phyloP scores from a whole-genome alignment of 441 rosid genomes.

The Pelargonium myrrhifolium region DNA sequence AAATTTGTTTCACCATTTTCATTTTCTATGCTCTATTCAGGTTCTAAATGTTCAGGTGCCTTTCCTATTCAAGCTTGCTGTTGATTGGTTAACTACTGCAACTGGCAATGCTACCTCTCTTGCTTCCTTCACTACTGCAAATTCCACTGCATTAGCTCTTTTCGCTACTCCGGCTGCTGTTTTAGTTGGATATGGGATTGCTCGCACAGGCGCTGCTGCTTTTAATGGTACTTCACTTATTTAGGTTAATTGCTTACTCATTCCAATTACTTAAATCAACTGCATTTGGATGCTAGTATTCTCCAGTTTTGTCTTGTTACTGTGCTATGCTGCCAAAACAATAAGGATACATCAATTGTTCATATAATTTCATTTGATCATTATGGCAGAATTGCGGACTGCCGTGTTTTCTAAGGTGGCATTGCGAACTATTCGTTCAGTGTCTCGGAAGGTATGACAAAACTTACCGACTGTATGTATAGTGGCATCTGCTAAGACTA shows the following conservation, averaged over 20 bases:
- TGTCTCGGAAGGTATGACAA: conserved; percentile 65
- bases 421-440: conserved; percentile 67
- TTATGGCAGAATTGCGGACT: conserved; percentile 64
- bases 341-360: background rate
- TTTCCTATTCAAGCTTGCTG: conserved; percentile 79
- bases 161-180: conserved; percentile 77
- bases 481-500: too few relatives aligned
- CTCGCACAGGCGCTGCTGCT: conserved; percentile 67
- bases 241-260: background rate
- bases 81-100: conserved; percentile 65
- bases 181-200: conserved; percentile 87
- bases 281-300: background rate
- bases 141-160: conserved; percentile 46
- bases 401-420: conserved; percentile 90
- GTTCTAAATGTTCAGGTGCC: conserved; percentile 84
- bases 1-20: background rate
- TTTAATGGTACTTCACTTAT: conserved; percentile 58
- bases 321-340: background rate
- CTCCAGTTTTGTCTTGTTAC: background rate
- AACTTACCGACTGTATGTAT: background rate
- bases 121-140: conserved; percentile 43
- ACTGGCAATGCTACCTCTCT: conserved; percentile 45
- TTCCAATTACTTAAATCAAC: background rate
- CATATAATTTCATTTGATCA: background rate
- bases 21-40: conserved; percentile 1